Percentiles rank a stretch among this genome's conserved stretches.
These are phyloP conservation scores for Trametes pubescens DNA, from an alignment of 1,284 basidiomycete species.

Conservation along the genomic window DNA sequence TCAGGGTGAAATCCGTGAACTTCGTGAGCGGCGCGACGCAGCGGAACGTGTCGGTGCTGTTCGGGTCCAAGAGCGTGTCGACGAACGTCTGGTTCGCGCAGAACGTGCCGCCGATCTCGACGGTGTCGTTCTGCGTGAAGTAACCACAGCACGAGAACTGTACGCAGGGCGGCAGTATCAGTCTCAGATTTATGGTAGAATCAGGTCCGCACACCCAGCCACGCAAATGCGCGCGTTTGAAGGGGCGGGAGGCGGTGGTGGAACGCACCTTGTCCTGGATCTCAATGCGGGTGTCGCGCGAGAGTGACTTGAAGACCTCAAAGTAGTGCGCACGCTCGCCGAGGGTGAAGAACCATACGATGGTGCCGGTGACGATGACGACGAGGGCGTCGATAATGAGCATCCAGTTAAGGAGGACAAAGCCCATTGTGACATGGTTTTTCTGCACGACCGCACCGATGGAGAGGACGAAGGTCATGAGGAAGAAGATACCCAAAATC, in stretches of 20 bases:
- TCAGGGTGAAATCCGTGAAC: slow-evolving; percentile 75
- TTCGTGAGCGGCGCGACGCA: slow-evolving; percentile 73
- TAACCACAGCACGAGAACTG: slow-evolving; percentile 87
- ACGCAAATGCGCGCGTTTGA: not conserved
- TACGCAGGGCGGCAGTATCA: not conserved
- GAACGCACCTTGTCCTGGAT: slow-evolving; percentile 76
- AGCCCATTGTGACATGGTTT: slow-evolving; percentile 70
- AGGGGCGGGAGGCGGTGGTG: not conserved
- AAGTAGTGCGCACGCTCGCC: slow-evolving; percentile 73
- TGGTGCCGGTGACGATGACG: slow-evolving; percentile 69
- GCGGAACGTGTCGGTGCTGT: slow-evolving; percentile 46
- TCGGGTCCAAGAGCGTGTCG: slow-evolving; percentile 52
- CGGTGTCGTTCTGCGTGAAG: slow-evolving; percentile 68
- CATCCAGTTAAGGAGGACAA: slow-evolving; percentile 77
- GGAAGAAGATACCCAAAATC: slow-evolving; percentile 70
- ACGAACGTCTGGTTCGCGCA: slow-evolving; percentile 65
- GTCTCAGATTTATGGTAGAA: not conserved
- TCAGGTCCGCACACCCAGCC: not conserved
- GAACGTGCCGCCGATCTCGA: slow-evolving; percentile 64
- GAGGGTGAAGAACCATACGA: slow-evolving; percentile 83
- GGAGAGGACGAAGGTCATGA: slow-evolving; percentile 75
- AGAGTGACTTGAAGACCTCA: slow-evolving; percentile 57
- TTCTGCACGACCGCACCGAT: slow-evolving; percentile 74
- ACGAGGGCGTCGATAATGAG: slow-evolving; percentile 69
- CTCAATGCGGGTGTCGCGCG: slow-evolving; percentile 55